A percentile compares a stretch with the other conserved stretches of the same genome.
Evolutionary conservation across 2,329 filamentous ascomycete genomes (phyloP).

Genomic region (Aspergillus pseudotamarii): DNA sequence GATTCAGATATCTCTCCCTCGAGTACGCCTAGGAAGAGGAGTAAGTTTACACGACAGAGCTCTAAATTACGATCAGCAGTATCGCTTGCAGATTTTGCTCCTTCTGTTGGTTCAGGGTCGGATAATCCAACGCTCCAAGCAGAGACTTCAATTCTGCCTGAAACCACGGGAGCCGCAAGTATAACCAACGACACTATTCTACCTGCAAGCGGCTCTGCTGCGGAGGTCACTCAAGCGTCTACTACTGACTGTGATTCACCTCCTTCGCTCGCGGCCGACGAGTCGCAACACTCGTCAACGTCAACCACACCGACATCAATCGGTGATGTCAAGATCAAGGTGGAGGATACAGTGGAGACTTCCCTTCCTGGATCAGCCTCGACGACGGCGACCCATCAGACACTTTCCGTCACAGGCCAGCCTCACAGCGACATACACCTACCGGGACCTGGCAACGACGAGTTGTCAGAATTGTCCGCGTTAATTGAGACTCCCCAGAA

Average conservation of each 20-base stretch:
- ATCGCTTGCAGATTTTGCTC: slow-evolving; percentile 33
- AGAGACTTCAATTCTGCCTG: background rate
- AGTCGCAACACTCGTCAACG: slow-evolving; percentile 36
- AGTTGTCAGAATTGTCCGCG: slow-evolving; percentile 29
- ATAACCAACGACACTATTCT: background rate
- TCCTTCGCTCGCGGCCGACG: slow-evolving; percentile 30
- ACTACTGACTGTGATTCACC: slow-evolving; percentile 30
- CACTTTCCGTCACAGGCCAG: slow-evolving; percentile 12
- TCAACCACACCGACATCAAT: slow-evolving; percentile 44
- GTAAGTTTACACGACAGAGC: slow-evolving; percentile 36
- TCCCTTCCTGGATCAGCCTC: slow-evolving; percentile 1
- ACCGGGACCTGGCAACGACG: slow-evolving; percentile 25
- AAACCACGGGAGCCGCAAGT: background rate
- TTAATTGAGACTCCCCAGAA: slow-evolving; percentile 27
- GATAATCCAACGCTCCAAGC: slow-evolving; percentile 15
- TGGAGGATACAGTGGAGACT: slow-evolving; percentile 17
- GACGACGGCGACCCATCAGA: background rate
- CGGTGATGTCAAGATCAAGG: slow-evolving; percentile 25
- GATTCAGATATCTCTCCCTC: slow-evolving; percentile 30
- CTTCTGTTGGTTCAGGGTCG: slow-evolving; percentile 24
- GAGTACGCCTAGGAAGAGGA: slow-evolving; percentile 36
- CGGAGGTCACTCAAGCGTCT: slow-evolving; percentile 11
- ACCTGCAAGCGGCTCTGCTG: slow-evolving; percentile 8
- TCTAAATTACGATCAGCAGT: slow-evolving; percentile 43
- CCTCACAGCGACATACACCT: slow-evolving; percentile 12